Conservation (phyloP, 1,139 yeast species). For the Kodamaea plutei region DNA sequence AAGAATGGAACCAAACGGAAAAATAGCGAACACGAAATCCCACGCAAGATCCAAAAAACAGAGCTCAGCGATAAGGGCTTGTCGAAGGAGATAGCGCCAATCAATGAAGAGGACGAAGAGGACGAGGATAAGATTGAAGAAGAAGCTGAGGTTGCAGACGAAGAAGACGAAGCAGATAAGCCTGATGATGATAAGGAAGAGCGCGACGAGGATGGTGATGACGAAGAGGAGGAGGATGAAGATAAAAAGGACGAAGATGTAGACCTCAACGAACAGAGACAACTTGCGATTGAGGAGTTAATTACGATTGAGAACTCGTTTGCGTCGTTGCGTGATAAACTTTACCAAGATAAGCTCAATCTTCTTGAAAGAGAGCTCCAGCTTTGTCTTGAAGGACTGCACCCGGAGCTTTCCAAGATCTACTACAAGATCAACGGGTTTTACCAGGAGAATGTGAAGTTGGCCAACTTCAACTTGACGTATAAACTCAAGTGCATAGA, state of each 20-base stretch:
- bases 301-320: slow-evolving; percentile 79
- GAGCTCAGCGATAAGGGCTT: neutral
- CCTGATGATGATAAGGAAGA: slow-evolving; percentile 12
- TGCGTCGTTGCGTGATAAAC: slow-evolving; percentile 76
- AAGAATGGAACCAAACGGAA: neutral
- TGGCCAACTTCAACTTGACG: slow-evolving; percentile 65
- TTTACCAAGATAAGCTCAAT: slow-evolving; percentile 69
- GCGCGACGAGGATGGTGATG: slow-evolving; percentile 16
- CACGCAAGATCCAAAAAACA: neutral
- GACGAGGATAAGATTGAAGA: neutral
- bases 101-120: slow-evolving; percentile 4
- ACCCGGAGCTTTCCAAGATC: slow-evolving; percentile 71
- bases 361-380: slow-evolving; percentile 78
- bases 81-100: slow-evolving; percentile 10
- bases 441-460: slow-evolving; percentile 62
- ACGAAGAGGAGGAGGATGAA: slow-evolving; percentile 17
- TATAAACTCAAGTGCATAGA: slow-evolving; percentile 75
- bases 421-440: slow-evolving; percentile 70
- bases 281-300: slow-evolving; percentile 63
- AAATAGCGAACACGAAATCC: neutral
- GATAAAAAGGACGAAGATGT: slow-evolving; percentile 25
- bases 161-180: slow-evolving; percentile 11
- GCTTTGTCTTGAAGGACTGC: slow-evolving; percentile 84
- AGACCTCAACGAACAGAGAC: slow-evolving; percentile 48
- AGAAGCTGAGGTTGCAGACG: slow-evolving; percentile 2